Base-by-base conservation (phyloP, 805 yeast genomes). In the Wickerhamomyces queroliae region DNA sequence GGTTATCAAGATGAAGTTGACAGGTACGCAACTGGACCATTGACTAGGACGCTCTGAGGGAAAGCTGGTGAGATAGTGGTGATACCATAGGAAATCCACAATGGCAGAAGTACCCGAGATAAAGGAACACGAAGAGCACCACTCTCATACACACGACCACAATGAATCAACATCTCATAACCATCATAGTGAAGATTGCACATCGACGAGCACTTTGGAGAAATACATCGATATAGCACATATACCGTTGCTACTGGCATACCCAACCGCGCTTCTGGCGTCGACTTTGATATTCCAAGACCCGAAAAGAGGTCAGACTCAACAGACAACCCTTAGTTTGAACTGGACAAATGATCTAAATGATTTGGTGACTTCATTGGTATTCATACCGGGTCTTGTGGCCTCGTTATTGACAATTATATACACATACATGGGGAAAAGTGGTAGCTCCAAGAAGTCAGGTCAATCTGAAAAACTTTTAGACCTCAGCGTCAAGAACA, bases 191-290 rank as follows among this genome's bases (percentile, higher is more conserved):
- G 32, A n/a, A 3, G 32, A 29, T 13, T n/a, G 32, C 6, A 10
- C 15, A 5, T 28, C 4, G 7, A 7, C 22, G 8, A 23, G 11
- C 29, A 33, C 18, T 11, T n/a, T 23, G 13, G 21, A 23, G 5
- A 13, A 35, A n/a, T 32, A 28, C 15, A 20, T 50, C 10, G 47
- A 48, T 24, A 49, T 53, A 9, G 52, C 48, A 21, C 41, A 46
- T 2, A 44, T 55, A 3, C 60, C 60, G 0, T 27, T 54, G 17
- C 46, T 56, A 2, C 45, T 56, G 35, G 59, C 59, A 7, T 56
- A 42, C 25, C 60, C 60, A 4, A 54, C 60, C 0, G 33, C 44
- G 3, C 33, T 56, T 5, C 40, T 56, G 9, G 47, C 56, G 0
- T 47, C 55, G 3, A 51, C 44, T 33, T 39, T 55, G 32, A 39